phyloP scores from a whole-genome alignment of 768 basidiomycete genomes.

The Boletus bicolor region DNA sequence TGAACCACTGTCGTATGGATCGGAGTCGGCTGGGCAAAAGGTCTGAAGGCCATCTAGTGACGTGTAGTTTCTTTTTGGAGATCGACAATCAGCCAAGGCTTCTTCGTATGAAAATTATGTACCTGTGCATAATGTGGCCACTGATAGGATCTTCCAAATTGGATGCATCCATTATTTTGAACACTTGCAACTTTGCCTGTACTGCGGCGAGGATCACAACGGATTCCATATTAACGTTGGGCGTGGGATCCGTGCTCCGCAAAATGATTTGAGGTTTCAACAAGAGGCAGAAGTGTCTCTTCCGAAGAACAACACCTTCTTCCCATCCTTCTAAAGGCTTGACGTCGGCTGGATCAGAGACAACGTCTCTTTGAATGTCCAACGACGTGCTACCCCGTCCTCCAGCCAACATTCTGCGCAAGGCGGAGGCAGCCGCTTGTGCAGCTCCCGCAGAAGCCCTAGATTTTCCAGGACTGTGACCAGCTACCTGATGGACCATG shows the following conservation, averaged over 20 bases:
- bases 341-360: constrained; percentile 35
- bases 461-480: constrained; percentile 24
- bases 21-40: constrained; percentile 64
- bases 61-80: constrained; percentile 62
- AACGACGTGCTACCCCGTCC: constrained; percentile 46
- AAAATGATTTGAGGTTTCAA: constrained; percentile 89
- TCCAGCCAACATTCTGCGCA: constrained; percentile 61
- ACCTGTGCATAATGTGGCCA: constrained; percentile 85
- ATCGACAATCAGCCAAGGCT: constrained; percentile 1
- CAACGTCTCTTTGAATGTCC: constrained; percentile 35
- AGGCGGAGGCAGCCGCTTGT: constrained; percentile 62
- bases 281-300: constrained; percentile 80
- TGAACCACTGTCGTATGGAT: constrained; percentile 44
- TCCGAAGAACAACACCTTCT: constrained; percentile 63
- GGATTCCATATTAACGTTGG: constrained; percentile 40
- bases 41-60: constrained; percentile 79
- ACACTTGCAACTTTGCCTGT: constrained; percentile 75
- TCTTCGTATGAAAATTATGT: constrained; percentile 7
- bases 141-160: constrained; percentile 81
- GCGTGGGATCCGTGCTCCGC: constrained; percentile 48
- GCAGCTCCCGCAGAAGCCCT: constrained; percentile 43
- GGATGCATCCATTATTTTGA: constrained; percentile 74
- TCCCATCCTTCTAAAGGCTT: constrained; percentile 72
- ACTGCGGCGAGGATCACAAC: constrained; percentile 75
- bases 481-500: constrained; percentile 11